A percentile compares a stretch with the other conserved stretches of the same genome.
Evolutionary conservation across 2,329 filamentous ascomycete genomes (phyloP).

Genomic region (Bertia moriformis): DNA sequence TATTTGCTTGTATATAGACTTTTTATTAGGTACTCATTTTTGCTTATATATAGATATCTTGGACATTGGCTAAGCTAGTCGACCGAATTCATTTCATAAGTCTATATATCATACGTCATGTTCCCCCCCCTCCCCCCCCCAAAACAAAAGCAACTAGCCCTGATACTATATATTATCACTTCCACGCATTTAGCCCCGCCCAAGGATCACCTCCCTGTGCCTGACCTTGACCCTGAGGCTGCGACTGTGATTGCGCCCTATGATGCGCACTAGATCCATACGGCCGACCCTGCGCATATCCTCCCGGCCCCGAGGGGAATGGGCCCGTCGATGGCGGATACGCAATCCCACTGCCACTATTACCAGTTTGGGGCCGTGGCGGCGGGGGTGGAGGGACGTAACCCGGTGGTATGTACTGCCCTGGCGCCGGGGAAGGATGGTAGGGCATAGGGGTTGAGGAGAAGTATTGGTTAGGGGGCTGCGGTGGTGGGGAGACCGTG

Average conservation of each 20-base stretch:
- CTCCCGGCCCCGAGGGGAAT: neutral
- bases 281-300: neutral
- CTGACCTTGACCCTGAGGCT: neutral
- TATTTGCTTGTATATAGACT: too few relatives aligned
- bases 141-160: too few relatives aligned
- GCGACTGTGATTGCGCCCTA: neutral
- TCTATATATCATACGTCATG: too few relatives aligned
- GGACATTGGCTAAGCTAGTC: too few relatives aligned
- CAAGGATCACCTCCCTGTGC: neutral
- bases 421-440: neutral
- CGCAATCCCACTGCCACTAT: too few relatives aligned
- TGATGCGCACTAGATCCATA: neutral
- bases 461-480: neutral
- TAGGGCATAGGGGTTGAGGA: neutral
- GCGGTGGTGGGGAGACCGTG: neutral
- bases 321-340: neutral
- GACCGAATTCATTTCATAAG: too few relatives aligned
- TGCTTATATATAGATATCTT: too few relatives aligned
- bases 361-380: neutral
- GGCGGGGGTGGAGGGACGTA: neutral
- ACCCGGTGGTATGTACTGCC: neutral
- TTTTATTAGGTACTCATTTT: too few relatives aligned
- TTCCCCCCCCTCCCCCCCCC: too few relatives aligned
- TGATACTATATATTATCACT: neutral
- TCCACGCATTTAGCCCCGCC: constrained; percentile 1